Evolutionary conservation across 495 filamentous ascomycete genomes (phyloP).

Genomic region (Geoglossum glabrum): DNA sequence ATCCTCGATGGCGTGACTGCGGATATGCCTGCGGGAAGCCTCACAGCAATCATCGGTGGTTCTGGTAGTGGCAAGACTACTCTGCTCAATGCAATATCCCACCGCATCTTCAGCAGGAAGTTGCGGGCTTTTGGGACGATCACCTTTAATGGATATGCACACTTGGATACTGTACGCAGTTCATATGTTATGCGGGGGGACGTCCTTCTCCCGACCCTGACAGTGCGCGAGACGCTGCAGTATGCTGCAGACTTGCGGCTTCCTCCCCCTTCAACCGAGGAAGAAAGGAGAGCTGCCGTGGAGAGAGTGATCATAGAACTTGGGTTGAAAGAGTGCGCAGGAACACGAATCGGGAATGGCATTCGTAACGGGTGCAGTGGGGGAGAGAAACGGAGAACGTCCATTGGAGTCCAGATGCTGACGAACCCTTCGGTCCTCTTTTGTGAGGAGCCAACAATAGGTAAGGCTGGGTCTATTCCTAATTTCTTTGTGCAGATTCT

Average conservation of each 20-base stretch:
- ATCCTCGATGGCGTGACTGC: constrained; percentile 35
- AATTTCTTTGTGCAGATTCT: too few species aligned
- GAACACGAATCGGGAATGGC: constrained; percentile 47
- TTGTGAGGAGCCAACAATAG: constrained; percentile 54
- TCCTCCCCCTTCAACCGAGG: constrained; percentile 34
- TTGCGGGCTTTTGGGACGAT: constrained; percentile 31
- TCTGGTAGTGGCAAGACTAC: constrained; percentile 54
- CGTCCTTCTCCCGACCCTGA: constrained; percentile 45
- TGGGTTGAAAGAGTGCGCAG: constrained; percentile 50
- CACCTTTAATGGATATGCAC: constrained; percentile 32
- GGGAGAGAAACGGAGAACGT: constrained; percentile 52
- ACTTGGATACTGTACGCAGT: constrained; percentile 33
- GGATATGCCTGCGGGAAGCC: constrained; percentile 34
- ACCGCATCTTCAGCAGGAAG: constrained; percentile 34
- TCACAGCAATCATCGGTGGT: constrained; percentile 54
- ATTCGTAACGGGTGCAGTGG: constrained; percentile 54
- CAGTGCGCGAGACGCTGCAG: constrained; percentile 48
- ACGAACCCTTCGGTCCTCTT: constrained; percentile 57
- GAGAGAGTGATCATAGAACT: constrained; percentile 57
- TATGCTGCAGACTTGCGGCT: constrained; percentile 54
- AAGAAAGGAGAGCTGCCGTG: constrained; percentile 37
- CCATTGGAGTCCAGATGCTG: constrained; percentile 55
- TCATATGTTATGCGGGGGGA: constrained; percentile 67
- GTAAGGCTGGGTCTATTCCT: too few species aligned
- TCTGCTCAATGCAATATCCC: constrained; percentile 48